These are phyloP conservation scores for Helianthus tuberosus DNA, from an alignment of 129 eudicot genomes.

Conservation along the genomic window DNA sequence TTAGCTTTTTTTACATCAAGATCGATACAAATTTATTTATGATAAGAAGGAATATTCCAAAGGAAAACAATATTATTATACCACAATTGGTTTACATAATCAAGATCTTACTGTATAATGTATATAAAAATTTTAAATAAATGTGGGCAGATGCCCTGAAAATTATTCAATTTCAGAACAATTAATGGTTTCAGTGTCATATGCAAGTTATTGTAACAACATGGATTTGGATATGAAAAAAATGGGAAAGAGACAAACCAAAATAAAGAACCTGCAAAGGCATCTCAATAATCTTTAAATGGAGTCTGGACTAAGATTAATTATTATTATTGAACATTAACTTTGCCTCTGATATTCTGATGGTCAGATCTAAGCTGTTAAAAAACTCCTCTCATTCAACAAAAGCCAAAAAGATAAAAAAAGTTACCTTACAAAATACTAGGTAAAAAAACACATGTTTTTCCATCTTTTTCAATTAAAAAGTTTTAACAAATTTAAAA, in stretches of 20 bases:
- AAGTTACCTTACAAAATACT: constrained; percentile 27
- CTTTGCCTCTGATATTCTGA: constrained; percentile 25
- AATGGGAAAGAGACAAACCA: constrained; percentile 11
- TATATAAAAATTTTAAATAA: neutral
- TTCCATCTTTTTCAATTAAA: neutral
- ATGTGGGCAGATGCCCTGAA: constrained; percentile 4
- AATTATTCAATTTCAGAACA: constrained; percentile 5
- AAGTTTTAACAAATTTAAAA: neutral
- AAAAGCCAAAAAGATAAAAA: neutral
- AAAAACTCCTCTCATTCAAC: constrained; percentile 24
- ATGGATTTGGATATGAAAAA: constrained; percentile 1
- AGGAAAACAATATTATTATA: neutral
- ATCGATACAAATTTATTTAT: constrained; percentile 14
- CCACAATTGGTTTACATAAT: neutral
- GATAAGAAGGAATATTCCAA: constrained; percentile 32
- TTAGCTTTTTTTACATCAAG: constrained; percentile 28
- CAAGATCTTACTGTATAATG: neutral
- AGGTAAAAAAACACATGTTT: constrained; percentile 12
- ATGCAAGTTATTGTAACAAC: constrained; percentile 7
- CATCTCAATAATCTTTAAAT: constrained; percentile 24
- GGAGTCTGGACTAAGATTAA: constrained; percentile 25
- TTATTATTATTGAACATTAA: constrained; percentile 11
- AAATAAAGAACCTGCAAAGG: constrained; percentile 26
- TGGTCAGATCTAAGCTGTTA: constrained; percentile 19
- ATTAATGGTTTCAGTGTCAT: constrained; percentile 12